Evolutionary conservation across 495 filamentous ascomycete species (phyloP), one percentile per base, ranked within the genome.

Genomic region (Daldinia concentrica): DNA sequence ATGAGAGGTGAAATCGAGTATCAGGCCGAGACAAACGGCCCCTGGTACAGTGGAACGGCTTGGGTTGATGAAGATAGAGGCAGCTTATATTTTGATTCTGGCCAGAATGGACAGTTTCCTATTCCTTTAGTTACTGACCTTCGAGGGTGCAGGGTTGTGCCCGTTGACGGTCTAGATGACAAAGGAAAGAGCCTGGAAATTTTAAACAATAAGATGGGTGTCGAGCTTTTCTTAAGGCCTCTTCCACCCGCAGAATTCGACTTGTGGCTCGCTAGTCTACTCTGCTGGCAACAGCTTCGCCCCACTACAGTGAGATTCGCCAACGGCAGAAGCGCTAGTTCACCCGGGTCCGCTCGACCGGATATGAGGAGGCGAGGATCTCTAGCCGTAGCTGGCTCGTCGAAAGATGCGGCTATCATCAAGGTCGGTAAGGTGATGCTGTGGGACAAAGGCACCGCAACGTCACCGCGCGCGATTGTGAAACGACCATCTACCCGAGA

Each of bases 341-440:
- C 69, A 27, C 55, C 69, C n/a, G 39, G 58, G 39, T 32, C 71
- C 71, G 43, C 71, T 64, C 36, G 71, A 74, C 32, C 65, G 45
- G 68, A 88, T 86, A 80, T 93, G 89, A 78, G 91, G 87, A 80
- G 90, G 87, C 91, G 89, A 86, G 71, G 93, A 86, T 77, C 86
- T 83, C 74, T 91, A 85, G 79, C 86, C 72, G 65, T 79, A 56
- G 66, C 76, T 50, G 24, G 80, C 58, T 51, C 71, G 41, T 61
- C 86, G 14, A 94, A 91, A 74, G 92, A 94, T 62, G 87, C 89
- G 12, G 89, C 93, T 37, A 97, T 98, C 66, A 99, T 98, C 81
- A 99, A 99, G 77, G 92, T 98, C 58, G 96, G 94, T 43, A 97
- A 94, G 76, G 91, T 98, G 83, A 87, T 94, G 69, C 87, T 94